Evolutionary conservation across 1,284 basidiomycete species (phyloP).

Genomic region (Heterobasidion parviporum): DNA sequence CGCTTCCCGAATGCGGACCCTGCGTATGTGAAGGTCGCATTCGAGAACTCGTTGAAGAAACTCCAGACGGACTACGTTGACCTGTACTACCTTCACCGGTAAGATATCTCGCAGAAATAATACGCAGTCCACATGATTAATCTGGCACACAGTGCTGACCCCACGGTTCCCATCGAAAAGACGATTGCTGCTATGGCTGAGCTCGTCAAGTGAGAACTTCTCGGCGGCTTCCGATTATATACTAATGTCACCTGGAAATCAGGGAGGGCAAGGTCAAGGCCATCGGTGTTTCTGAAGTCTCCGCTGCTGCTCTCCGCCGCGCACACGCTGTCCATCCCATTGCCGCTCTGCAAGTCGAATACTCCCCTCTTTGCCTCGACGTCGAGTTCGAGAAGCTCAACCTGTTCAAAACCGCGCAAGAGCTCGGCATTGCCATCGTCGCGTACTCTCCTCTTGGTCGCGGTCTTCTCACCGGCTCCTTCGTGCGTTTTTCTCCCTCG

Average conservation of each 20-base stretch:
- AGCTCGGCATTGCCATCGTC: constrained; percentile 45
- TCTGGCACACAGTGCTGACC: constrained; percentile 13
- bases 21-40: constrained; percentile 18
- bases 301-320: constrained; percentile 36
- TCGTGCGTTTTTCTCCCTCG: constrained; percentile 22
- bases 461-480: constrained; percentile 52
- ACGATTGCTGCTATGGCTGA: constrained; percentile 25
- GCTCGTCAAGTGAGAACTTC: constrained; percentile 17
- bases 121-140: not conserved
- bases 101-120: not conserved
- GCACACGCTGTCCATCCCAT: constrained; percentile 57
- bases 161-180: constrained; percentile 19
- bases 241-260: not conserved
- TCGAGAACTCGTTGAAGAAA: constrained; percentile 26
- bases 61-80: constrained; percentile 29
- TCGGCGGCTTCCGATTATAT: not conserved
- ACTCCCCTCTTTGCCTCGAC: constrained; percentile 42
- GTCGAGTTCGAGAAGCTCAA: constrained; percentile 41
- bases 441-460: constrained; percentile 58
- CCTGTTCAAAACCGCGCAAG: constrained; percentile 38
- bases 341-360: constrained; percentile 51
- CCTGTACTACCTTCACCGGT: constrained; percentile 29
- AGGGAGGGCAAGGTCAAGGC: constrained; percentile 30
- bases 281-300: constrained; percentile 36
- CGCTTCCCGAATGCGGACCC: constrained; percentile 13